Evolutionary conservation across 495 filamentous ascomycete genomes (phyloP).

Genomic region (Aspergillus bertholletiae): DNA sequence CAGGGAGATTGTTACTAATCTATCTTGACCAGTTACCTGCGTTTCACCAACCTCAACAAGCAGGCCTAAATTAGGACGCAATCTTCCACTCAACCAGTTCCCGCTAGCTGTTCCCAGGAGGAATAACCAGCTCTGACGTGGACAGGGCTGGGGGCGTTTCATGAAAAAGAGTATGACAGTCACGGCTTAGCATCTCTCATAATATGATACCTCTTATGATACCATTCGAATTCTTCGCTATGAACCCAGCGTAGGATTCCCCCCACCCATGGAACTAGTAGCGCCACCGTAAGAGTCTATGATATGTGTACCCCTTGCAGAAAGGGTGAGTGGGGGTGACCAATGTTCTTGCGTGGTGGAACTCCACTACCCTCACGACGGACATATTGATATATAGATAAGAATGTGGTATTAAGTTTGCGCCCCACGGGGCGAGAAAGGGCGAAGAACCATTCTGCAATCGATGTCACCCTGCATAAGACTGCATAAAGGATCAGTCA

Average conservation of each 20-base stretch:
- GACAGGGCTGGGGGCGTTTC: slow-evolving; percentile 10
- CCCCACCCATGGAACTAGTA: no score
- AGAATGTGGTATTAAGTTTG: neutral
- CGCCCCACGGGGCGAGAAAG: neutral
- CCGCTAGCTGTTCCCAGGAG: slow-evolving; percentile 1
- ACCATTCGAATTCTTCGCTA: neutral
- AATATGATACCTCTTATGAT: slow-evolving; percentile 17
- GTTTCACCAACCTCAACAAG: slow-evolving; percentile 41
- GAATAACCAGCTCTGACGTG: slow-evolving; percentile 10
- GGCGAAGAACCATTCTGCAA: neutral
- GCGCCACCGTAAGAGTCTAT: neutral
- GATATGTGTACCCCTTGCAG: neutral
- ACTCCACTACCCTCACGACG: neutral
- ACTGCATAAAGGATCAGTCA: neutral
- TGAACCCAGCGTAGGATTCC: no score
- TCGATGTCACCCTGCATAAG: slow-evolving; percentile 5
- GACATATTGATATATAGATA: neutral
- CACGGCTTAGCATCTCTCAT: slow-evolving; percentile 11
- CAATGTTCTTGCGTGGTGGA: neutral
- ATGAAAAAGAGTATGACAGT: slow-evolving; percentile 12
- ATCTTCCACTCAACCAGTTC: slow-evolving; percentile 6
- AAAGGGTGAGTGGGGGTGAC: neutral
- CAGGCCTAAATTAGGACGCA: slow-evolving; percentile 26
- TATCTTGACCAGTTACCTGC: slow-evolving; percentile 34
- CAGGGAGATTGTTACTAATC: slow-evolving; percentile 12